Percentiles rank a stretch among this genome's conserved stretches.
phyloP scores from a whole-genome alignment of 495 filamentous ascomycete species.

The Bacidia gigantensis region DNA sequence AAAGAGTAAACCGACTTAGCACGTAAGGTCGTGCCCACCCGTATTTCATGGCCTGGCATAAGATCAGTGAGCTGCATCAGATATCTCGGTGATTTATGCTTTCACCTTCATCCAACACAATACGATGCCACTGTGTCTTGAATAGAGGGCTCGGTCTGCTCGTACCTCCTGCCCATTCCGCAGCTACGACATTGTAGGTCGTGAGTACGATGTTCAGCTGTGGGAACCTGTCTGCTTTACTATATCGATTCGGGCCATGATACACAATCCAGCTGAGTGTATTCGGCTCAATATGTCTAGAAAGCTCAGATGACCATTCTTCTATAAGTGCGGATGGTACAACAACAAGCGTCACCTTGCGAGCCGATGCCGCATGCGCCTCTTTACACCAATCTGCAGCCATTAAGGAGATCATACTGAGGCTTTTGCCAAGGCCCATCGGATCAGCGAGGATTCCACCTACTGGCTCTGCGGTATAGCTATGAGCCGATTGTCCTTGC shows the following conservation, averaged over 20 bases:
- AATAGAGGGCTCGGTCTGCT: slow-evolving; percentile 16
- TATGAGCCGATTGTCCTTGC: slow-evolving; percentile 11
- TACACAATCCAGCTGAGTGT: slow-evolving; percentile 21
- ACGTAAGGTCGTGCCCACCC: slow-evolving; percentile 21
- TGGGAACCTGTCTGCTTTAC: slow-evolving; percentile 6
- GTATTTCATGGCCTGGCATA: slow-evolving; percentile 27
- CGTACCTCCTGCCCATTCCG: slow-evolving; percentile 20
- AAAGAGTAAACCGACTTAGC: slow-evolving; percentile 25
- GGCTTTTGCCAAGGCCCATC: slow-evolving; percentile 31
- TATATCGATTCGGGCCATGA: slow-evolving; percentile 21
- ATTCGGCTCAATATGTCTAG: slow-evolving; percentile 20
- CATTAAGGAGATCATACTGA: slow-evolving; percentile 27
- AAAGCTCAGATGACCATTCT: slow-evolving; percentile 27
- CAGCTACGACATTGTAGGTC: slow-evolving; percentile 28
- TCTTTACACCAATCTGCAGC: slow-evolving; percentile 12
- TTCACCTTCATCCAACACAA: slow-evolving; percentile 35
- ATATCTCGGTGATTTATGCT: neutral
- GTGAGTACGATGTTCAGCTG: slow-evolving; percentile 22
- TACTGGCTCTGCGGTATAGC: too few relatives aligned
- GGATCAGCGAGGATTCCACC: slow-evolving; percentile 30
- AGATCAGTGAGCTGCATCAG: neutral
- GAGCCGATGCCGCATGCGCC: neutral
- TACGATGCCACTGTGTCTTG: slow-evolving; percentile 23
- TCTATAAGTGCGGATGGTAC: slow-evolving; percentile 24
- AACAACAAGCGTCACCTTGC: slow-evolving; percentile 12